A percentile compares a stretch with the other conserved stretches of the same genome.
Evolutionary conservation across 345 rosid species (phyloP).

Genomic region (Brassica incana): DNA sequence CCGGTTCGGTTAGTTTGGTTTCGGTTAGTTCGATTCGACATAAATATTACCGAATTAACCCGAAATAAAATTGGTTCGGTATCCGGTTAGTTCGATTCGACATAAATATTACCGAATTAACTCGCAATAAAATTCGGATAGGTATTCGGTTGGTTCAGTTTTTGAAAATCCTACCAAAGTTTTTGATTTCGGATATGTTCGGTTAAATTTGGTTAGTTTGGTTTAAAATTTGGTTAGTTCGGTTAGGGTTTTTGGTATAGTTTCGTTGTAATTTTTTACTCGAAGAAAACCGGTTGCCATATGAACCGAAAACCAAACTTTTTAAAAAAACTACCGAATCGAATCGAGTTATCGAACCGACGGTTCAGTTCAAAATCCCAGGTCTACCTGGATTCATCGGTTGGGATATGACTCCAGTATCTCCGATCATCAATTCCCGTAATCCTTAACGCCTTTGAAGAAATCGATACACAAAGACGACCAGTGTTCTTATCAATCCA

Average conservation of each 20-base stretch:
- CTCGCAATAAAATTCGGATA: background rate
- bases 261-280: no score
- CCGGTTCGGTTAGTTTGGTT: background rate
- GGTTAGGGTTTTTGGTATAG: background rate
- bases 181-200: background rate
- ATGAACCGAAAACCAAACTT: background rate
- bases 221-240: background rate
- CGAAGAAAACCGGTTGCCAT: background rate
- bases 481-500: conserved; percentile 65
- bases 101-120: no score
- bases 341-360: background rate
- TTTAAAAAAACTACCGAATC: no score
- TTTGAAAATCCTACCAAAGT: background rate
- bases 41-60: background rate
- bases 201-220: no score
- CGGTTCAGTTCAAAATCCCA: background rate
- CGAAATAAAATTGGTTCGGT: background rate
- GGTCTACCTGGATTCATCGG: conserved; percentile 58
- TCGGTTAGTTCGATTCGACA: no score
- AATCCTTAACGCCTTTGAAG: conserved; percentile 59
- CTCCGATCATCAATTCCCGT: conserved; percentile 80
- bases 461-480: conserved; percentile 60
- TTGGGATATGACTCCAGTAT: conserved; percentile 63
- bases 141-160: background rate
- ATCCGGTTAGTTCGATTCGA: background rate